phyloP scores from a whole-genome alignment of 768 basidiomycete species.

The Calocybe indica region DNA sequence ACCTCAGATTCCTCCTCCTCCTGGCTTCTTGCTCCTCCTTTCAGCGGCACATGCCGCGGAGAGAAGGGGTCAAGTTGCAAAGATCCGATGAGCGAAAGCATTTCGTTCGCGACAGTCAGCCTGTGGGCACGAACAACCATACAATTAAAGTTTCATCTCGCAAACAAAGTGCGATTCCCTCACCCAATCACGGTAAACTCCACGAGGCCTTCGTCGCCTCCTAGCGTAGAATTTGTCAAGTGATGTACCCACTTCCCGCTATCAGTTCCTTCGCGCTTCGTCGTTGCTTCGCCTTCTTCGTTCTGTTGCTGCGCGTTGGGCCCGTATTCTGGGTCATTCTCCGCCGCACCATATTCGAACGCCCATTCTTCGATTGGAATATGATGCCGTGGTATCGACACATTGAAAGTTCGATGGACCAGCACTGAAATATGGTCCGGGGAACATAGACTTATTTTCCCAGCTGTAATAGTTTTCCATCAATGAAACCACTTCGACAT shows the following conservation, averaged over 20 bases:
- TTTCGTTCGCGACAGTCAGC: constrained; percentile 85
- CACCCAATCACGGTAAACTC: constrained; percentile 90
- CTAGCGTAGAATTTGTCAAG: constrained; percentile 61
- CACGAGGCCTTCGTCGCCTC: constrained; percentile 59
- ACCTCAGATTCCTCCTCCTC: constrained; percentile 11
- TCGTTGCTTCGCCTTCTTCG: constrained; percentile 16
- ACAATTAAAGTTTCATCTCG: constrained; percentile 3
- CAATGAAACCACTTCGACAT: neutral
- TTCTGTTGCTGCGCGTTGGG: constrained; percentile 23
- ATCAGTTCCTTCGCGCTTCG: constrained; percentile 25
- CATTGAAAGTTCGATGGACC: constrained; percentile 88
- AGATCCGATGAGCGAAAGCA: constrained; percentile 86
- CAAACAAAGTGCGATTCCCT: constrained; percentile 16
- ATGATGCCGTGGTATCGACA: constrained; percentile 89
- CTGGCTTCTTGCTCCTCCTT: constrained; percentile 7
- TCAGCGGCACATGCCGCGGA: constrained; percentile 40
- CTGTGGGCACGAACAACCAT: constrained; percentile 29
- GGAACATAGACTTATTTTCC: constrained; percentile 83
- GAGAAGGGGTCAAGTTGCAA: constrained; percentile 75
- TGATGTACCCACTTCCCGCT: constrained; percentile 80
- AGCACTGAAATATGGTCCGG: constrained; percentile 91
- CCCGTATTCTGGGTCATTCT: constrained; percentile 73
- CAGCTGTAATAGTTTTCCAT: constrained; percentile 39
- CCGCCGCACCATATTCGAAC: constrained; percentile 81
- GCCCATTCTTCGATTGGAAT: constrained; percentile 77